Conservation (phyloP, 2,329 filamentous ascomycete genomes). For the Fusarium sp. region DNA sequence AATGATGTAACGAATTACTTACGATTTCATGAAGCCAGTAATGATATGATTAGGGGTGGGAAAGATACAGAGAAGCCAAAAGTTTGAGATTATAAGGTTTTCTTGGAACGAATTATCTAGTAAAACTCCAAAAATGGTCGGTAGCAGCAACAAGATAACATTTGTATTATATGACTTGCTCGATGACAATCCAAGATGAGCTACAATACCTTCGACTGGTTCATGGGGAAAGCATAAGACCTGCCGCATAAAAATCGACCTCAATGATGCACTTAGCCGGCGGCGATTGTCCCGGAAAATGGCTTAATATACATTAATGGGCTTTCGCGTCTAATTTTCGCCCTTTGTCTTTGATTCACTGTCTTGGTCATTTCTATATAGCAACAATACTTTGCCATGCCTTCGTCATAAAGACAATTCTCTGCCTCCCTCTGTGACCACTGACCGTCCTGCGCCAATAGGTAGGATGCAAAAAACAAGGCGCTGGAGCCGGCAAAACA, state of each 20-base stretch:
- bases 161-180: neutral
- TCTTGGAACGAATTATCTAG: slow-evolving; percentile 4
- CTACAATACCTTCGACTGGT: neutral
- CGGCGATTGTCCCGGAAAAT: neutral
- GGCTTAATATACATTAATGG: neutral
- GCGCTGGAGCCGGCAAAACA: slow-evolving; percentile 13
- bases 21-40: slow-evolving; percentile 40
- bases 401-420: neutral
- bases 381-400: slow-evolving; percentile 24
- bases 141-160: neutral
- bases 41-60: slow-evolving; percentile 6
- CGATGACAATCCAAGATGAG: neutral
- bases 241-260: neutral
- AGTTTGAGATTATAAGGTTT: slow-evolving; percentile 26
- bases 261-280: neutral
- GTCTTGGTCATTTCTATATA: slow-evolving; percentile 13
- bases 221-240: neutral
- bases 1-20: slow-evolving; percentile 38
- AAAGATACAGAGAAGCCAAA: slow-evolving; percentile 22
- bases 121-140: neutral
- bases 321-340: slow-evolving; percentile 5
- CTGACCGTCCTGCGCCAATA: slow-evolving; percentile 4
- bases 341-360: neutral
- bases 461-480: slow-evolving; percentile 11
- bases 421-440: slow-evolving; percentile 3